These are phyloP conservation scores for Rheum nobile DNA, from an alignment of 148 eudicot species.

Conservation along the genomic window DNA sequence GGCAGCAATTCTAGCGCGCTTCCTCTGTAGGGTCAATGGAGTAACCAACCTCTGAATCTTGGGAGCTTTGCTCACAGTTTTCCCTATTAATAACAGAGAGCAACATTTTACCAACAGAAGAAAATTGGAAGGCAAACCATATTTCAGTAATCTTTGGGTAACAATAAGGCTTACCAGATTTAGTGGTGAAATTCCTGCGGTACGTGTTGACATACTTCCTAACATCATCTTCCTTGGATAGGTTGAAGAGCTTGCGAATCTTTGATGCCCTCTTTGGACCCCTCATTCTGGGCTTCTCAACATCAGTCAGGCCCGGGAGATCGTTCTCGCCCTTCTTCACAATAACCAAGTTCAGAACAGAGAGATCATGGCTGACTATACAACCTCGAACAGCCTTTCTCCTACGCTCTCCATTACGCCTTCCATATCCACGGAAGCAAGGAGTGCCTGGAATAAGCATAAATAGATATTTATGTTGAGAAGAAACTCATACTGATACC, in stretches of 20 bases:
- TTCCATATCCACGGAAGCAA: slow-evolving; percentile 78
- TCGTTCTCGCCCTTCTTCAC: slow-evolving; percentile 89
- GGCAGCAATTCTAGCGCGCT: slow-evolving; percentile 75
- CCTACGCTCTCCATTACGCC: slow-evolving; percentile 76
- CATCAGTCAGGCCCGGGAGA: slow-evolving; percentile 73
- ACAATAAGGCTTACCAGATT: slow-evolving; percentile 26
- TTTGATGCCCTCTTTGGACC: slow-evolving; percentile 94
- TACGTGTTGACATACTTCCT: slow-evolving; percentile 90
- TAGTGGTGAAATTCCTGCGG: slow-evolving; percentile 64
- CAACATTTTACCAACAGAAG: not conserved
- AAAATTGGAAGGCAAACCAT: not conserved
- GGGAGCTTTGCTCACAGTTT: slow-evolving; percentile 74
- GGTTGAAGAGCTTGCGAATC: slow-evolving; percentile 87
- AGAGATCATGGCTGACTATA: slow-evolving; percentile 74
- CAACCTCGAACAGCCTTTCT: slow-evolving; percentile 87
- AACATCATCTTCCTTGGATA: slow-evolving; percentile 78
- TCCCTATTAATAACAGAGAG: slow-evolving; percentile 25
- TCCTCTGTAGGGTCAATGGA: slow-evolving; percentile 80
- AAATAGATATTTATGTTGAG: not conserved
- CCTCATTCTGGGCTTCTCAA: slow-evolving; percentile 92
- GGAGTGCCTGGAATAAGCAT: slow-evolving; percentile 41
- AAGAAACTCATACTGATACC: not conserved
- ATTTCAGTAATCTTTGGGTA: not conserved
- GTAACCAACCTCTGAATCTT: slow-evolving; percentile 84
- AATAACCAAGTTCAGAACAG: slow-evolving; percentile 78